phyloP scores from a whole-genome alignment of 805 yeast genomes.

The Huiozyma sinensis region DNA sequence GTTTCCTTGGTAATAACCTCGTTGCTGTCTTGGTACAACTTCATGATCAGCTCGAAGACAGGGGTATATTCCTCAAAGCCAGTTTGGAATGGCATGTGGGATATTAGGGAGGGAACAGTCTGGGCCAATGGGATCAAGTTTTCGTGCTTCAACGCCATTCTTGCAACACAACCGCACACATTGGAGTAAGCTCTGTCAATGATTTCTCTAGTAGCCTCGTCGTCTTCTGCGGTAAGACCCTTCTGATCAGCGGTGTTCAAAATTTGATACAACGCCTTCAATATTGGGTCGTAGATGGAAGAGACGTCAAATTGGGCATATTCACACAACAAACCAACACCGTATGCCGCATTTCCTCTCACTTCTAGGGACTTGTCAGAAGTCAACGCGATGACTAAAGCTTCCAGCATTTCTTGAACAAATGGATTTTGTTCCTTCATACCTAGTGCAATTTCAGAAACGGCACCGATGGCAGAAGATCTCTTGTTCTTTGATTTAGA shows the following conservation, averaged over 20 bases:
- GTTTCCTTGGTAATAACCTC: constrained; percentile 43
- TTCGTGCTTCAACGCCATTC: constrained; percentile 71
- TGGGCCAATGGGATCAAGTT: constrained; percentile 66
- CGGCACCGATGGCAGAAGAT: constrained; percentile 74
- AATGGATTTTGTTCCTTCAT: constrained; percentile 57
- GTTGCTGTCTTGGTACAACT: constrained; percentile 56
- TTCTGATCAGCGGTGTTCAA: constrained; percentile 72
- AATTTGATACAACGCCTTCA: constrained; percentile 57
- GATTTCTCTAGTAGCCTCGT: constrained; percentile 69
- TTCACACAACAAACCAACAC: constrained; percentile 67
- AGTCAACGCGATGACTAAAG: constrained; percentile 57
- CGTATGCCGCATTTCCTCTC: constrained; percentile 91
- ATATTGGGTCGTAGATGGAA: constrained; percentile 54
- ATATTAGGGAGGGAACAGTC: constrained; percentile 61
- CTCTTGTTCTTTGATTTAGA: constrained; percentile 65
- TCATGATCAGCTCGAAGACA: constrained; percentile 65
- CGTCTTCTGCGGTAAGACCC: constrained; percentile 40
- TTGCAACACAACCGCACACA: constrained; percentile 94
- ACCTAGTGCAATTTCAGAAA: constrained; percentile 80
- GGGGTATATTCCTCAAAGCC: constrained; percentile 92
- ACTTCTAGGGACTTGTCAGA: constrained; percentile 77
- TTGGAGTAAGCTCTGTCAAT: constrained; percentile 81
- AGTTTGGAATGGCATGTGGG: constrained; percentile 74
- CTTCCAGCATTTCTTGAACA: constrained; percentile 57
- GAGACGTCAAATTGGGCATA: constrained; percentile 44